phyloP scores from a whole-genome alignment of 176 grass and related monocot genomes.

The Eremochloa ophiuroides region DNA sequence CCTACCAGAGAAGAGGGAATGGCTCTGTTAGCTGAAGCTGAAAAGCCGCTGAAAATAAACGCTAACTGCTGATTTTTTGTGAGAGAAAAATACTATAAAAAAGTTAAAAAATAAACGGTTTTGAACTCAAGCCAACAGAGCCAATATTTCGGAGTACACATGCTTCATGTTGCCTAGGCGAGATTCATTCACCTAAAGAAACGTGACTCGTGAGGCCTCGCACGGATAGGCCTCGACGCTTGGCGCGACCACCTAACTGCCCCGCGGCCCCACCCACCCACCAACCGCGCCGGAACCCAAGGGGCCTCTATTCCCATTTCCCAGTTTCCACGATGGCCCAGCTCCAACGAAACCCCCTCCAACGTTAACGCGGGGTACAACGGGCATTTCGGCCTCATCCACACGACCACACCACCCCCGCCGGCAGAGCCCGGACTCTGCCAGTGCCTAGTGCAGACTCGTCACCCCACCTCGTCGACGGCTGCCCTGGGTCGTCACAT shows the following conservation, averaged over 20 bases:
- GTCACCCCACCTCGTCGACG: background rate
- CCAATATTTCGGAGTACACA: no score
- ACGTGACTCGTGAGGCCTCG: no score
- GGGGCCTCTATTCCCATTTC: background rate
- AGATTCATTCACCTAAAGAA: no score
- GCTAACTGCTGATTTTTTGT: no score
- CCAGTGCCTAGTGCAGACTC: background rate
- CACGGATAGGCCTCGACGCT: background rate
- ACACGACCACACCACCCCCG: background rate
- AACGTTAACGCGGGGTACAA: background rate
- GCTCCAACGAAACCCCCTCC: background rate
- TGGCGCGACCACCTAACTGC: slow-evolving; percentile 27
- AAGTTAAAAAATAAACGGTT: no score
- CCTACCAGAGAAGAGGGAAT: no score
- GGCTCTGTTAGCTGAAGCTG: no score
- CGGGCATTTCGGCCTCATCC: background rate
- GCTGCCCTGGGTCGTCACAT: background rate
- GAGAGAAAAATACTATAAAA: no score
- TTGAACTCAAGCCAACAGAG: no score
- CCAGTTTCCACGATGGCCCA: background rate
- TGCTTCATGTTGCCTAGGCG: no score
- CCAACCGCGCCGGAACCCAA: background rate
- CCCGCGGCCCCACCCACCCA: background rate
- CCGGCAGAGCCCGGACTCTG: background rate
- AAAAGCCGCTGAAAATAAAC: no score